A percentile compares a stretch with the other conserved stretches of the same genome.
phyloP scores from a whole-genome alignment of 257 asterid genomes.

The Salvia rosmarinus region DNA sequence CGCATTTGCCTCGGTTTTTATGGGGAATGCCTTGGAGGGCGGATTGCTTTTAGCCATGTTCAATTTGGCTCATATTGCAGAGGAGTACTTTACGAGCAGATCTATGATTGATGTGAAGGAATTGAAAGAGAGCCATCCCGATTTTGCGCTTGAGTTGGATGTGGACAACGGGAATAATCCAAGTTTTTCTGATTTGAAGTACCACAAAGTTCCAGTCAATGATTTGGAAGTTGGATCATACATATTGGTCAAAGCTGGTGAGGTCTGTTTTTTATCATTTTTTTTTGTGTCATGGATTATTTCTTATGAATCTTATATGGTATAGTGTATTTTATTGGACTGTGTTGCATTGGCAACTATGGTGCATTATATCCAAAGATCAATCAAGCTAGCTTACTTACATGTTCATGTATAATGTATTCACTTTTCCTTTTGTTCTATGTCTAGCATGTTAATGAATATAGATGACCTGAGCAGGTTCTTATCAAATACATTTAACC shows the following conservation, averaged over 20 bases:
- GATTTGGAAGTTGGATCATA: slow-evolving; percentile 79
- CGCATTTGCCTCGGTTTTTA: slow-evolving; percentile 90
- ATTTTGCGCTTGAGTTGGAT: slow-evolving; percentile 78
- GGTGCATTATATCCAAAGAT: neutral
- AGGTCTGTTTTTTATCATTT: slow-evolving; percentile 70
- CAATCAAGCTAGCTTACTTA: slow-evolving; percentile 8
- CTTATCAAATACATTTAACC: neutral
- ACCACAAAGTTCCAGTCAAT: slow-evolving; percentile 74
- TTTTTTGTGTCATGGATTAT: neutral
- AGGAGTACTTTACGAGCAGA: slow-evolving; percentile 88
- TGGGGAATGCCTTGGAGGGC: slow-evolving; percentile 96
- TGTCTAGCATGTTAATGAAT: neutral
- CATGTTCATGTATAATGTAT: slow-evolving; percentile 4
- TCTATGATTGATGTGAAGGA: slow-evolving; percentile 90
- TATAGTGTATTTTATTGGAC: neutral
- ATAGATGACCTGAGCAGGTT: neutral
- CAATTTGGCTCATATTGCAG: slow-evolving; percentile 97
- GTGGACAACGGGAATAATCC: slow-evolving; percentile 51
- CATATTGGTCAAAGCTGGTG: slow-evolving; percentile 99
- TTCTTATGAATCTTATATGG: slow-evolving; percentile 13
- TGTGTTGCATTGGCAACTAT: slow-evolving; percentile 16
- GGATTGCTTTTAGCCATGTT: slow-evolving; percentile 98
- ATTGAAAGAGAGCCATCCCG: slow-evolving; percentile 88
- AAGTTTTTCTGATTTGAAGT: slow-evolving; percentile 68
- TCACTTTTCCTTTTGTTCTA: neutral